Evolutionary conservation across 169 alveolate genomes (phyloP).

Genomic region (Plasmodium fragile): DNA sequence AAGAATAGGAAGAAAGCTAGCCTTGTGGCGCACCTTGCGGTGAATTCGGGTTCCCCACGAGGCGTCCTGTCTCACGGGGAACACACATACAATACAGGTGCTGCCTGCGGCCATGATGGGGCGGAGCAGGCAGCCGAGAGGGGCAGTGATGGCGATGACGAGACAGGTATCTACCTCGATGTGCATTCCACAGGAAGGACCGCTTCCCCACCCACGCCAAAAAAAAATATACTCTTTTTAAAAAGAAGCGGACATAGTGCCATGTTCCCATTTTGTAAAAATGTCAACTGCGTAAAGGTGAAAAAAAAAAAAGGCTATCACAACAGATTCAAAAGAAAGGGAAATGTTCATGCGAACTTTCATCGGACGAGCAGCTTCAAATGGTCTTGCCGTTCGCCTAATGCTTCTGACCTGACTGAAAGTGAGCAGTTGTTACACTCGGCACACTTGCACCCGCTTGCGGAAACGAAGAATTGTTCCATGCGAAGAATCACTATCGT

Average conservation of each 20-base stretch:
- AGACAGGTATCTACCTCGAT: background rate
- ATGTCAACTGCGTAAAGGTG: background rate
- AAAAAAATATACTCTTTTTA: background rate
- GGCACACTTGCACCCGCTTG: background rate
- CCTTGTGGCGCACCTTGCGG: background rate
- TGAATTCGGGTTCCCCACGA: background rate
- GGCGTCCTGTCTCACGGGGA: background rate
- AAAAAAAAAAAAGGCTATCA: conserved; percentile 4
- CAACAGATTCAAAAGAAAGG: conserved; percentile 1
- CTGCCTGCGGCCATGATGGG: background rate
- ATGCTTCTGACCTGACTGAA: background rate
- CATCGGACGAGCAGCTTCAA: background rate
- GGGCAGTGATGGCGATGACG: background rate
- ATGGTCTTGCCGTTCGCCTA: background rate
- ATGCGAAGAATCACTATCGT: background rate
- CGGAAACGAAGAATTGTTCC: background rate
- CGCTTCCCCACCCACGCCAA: background rate
- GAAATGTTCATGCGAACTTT: background rate
- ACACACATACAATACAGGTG: background rate
- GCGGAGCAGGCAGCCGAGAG: background rate
- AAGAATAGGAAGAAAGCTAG: conserved; percentile 8
- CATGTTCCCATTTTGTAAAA: background rate
- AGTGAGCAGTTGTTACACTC: background rate
- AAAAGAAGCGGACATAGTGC: background rate
- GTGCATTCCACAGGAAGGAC: background rate